A percentile compares a stretch with the other conserved stretches of the same genome.
Conservation (phyloP, 495 filamentous ascomycete species). For the Aspergillus haitiensis region DNA sequence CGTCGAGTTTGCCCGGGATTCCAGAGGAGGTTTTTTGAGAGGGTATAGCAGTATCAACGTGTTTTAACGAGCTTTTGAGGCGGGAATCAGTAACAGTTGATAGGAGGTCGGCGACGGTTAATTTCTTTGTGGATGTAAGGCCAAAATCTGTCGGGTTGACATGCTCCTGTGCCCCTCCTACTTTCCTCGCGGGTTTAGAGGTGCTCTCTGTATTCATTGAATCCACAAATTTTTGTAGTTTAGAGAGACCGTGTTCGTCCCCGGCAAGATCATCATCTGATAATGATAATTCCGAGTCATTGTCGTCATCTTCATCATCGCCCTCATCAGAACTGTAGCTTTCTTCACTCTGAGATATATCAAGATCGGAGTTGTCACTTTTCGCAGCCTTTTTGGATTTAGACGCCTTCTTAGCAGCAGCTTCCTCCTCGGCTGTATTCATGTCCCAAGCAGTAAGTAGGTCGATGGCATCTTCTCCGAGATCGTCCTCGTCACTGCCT, state of each 20-base stretch:
- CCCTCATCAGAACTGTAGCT: conserved; percentile 45
- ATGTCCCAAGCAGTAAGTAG: conserved; percentile 79
- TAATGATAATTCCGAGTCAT: conserved; percentile 45
- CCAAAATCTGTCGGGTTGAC: conserved; percentile 58
- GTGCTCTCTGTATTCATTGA: conserved; percentile 54
- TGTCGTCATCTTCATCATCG: conserved; percentile 49
- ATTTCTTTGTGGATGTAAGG: conserved; percentile 61
- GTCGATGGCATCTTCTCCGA: conserved; percentile 86
- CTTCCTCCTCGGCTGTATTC: conserved; percentile 54
- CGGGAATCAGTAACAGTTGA: conserved; percentile 70
- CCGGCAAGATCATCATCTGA: conserved; percentile 60
- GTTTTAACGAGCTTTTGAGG: conserved; percentile 77
- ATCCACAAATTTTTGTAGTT: conserved; percentile 69
- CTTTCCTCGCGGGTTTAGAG: conserved; percentile 33
- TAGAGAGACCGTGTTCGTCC: conserved; percentile 56
- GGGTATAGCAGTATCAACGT: conserved; percentile 52
- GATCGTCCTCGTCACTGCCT: conserved; percentile 57
- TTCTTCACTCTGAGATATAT: conserved; percentile 39
- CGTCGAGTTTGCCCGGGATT: conserved; percentile 71
- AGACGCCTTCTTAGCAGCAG: conserved; percentile 32
- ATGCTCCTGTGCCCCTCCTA: conserved; percentile 47
- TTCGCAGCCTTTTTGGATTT: conserved; percentile 35
- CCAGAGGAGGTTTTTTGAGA: conserved; percentile 52
- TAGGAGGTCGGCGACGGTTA: conserved; percentile 78
- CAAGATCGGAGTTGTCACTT: conserved; percentile 37